phyloP scores from a whole-genome alignment of 2,329 filamentous ascomycete species.

The Cordyceps javanica region DNA sequence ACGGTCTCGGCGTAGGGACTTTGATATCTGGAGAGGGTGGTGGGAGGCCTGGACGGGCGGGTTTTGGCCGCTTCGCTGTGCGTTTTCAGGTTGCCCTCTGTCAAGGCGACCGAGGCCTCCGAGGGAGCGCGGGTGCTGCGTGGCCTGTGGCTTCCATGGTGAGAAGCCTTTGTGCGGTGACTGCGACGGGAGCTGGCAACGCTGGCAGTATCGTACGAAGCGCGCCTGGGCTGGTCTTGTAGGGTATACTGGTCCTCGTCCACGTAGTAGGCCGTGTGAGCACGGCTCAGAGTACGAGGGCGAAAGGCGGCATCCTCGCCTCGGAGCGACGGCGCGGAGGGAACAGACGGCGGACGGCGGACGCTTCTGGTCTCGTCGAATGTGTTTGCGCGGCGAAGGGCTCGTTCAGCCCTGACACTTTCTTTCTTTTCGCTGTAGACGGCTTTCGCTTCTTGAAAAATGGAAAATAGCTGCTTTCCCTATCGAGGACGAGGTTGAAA shows the following conservation, averaged over 20 bases:
- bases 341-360: constrained; percentile 20
- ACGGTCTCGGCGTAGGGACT: constrained; percentile 29
- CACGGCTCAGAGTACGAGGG: constrained; percentile 1
- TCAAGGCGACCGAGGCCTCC: constrained; percentile 28
- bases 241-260: constrained; percentile 29
- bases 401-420: constrained; percentile 62
- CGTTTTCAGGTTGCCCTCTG: constrained; percentile 45
- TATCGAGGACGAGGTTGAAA: constrained; percentile 28
- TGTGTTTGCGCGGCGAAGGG: constrained; percentile 56
- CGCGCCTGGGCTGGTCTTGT: constrained; percentile 7
- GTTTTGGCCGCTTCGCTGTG: constrained; percentile 47
- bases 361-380: constrained; percentile 31
- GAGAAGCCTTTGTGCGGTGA: constrained; percentile 20
- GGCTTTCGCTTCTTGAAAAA: constrained; percentile 87
- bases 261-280: constrained; percentile 16
- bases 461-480: constrained; percentile 83
- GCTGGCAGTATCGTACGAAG: constrained; percentile 24
- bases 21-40: constrained; percentile 38
- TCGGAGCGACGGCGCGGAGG: constrained; percentile 16
- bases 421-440: constrained; percentile 86
- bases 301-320: constrained; percentile 25
- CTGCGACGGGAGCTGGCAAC: constrained; percentile 38
- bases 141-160: constrained; percentile 18
- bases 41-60: constrained; percentile 37
- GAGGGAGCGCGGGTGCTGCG: constrained; percentile 20